A percentile compares a stretch with the other conserved stretches of the same genome.
phyloP scores from a whole-genome alignment of 305 asterid species.

The Lippia alba region DNA sequence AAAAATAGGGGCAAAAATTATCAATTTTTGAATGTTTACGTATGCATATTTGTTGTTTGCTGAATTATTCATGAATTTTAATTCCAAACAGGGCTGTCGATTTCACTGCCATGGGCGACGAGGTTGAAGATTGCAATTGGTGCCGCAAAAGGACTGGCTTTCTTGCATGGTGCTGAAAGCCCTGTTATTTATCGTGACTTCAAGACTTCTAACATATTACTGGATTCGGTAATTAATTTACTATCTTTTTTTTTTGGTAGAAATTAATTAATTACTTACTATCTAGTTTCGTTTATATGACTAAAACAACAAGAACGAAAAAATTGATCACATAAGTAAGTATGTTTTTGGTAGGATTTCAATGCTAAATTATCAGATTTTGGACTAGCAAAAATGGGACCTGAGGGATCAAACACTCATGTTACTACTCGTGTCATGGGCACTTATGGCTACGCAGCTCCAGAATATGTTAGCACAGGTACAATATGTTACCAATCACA shows the following conservation, averaged over 20 bases:
- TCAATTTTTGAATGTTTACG: no score
- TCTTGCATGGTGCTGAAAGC: conserved; percentile 76
- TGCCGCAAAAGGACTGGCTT: conserved; percentile 91
- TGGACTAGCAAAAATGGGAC: conserved; percentile 93
- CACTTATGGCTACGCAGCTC: conserved; percentile 93
- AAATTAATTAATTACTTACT: no score
- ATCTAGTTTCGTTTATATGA: no score
- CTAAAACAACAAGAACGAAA: no score
- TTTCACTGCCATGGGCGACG: conserved; percentile 83
- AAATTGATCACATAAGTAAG: no score
- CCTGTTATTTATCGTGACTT: conserved; percentile 94
- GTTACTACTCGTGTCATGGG: conserved; percentile 95
- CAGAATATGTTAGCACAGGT: conserved; percentile 93
- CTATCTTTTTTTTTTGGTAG: no score
- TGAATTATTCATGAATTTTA: not conserved
- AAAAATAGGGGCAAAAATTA: no score
- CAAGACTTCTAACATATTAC: conserved; percentile 78
- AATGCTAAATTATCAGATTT: conserved; percentile 88
- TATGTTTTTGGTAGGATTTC: conserved; percentile 57
- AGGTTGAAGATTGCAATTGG: conserved; percentile 86
- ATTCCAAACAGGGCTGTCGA: conserved; percentile 55
- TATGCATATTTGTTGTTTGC: not conserved
- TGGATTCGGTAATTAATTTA: conserved; percentile 66
- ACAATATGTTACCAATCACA: no score
- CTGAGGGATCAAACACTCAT: conserved; percentile 90